phyloP scores from a whole-genome alignment of 805 yeast genomes.

The Saturnispora halmiae region DNA sequence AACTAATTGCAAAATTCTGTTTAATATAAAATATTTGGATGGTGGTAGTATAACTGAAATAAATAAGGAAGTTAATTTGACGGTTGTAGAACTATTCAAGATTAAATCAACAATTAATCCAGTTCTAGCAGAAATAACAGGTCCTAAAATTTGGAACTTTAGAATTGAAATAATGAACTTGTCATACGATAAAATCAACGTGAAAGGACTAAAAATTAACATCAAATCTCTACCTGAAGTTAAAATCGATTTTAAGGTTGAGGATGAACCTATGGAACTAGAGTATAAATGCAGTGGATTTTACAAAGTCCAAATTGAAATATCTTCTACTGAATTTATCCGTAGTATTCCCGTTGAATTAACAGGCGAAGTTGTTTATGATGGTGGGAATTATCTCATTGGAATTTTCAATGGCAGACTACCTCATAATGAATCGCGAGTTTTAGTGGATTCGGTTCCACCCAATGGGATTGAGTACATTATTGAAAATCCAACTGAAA shows the following conservation, averaged over 20 bases:
- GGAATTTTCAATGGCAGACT: conserved; percentile 43
- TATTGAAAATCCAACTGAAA: conserved; percentile 68
- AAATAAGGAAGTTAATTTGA: conserved; percentile 5
- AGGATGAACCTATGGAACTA: background rate
- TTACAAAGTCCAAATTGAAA: background rate
- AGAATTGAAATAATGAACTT: conserved; percentile 16
- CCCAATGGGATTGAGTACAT: conserved; percentile 33
- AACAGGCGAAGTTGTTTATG: conserved; percentile 16
- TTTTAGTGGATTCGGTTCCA: conserved; percentile 37
- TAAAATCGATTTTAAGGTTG: background rate
- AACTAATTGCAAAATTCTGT: conserved; percentile 14
- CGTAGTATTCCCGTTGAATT: conserved; percentile 17
- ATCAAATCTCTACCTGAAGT: conserved; percentile 9
- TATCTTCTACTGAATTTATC: background rate
- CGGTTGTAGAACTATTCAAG: conserved; percentile 11
- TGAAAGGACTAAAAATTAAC: conserved; percentile 2
- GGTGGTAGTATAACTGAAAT: conserved; percentile 4
- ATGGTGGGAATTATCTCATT: conserved; percentile 21
- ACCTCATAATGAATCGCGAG: conserved; percentile 65
- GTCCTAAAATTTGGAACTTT: conserved; percentile 11
- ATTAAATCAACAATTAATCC: conserved; percentile 6
- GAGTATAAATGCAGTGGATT: background rate
- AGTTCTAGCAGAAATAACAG: background rate
- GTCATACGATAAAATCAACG: conserved; percentile 23
- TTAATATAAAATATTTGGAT: conserved; percentile 14